Conservation (phyloP, 1,139 yeast genomes). For the Suhomyces bokatorum region DNA sequence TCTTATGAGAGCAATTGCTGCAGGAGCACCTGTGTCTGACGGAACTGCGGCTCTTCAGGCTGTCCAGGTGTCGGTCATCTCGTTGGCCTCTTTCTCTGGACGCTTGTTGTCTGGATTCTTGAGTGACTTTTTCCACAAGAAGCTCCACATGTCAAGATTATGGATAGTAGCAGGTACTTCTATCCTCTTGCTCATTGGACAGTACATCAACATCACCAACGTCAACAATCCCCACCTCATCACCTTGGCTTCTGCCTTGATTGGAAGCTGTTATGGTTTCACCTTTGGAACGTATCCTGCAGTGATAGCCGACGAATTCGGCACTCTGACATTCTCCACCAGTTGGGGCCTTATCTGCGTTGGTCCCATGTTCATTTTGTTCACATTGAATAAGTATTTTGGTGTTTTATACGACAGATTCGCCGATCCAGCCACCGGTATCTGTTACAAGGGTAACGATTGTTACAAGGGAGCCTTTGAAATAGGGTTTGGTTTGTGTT, state of each 20-base stretch:
- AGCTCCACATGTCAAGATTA: slow-evolving; percentile 36
- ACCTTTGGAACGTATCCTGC: slow-evolving; percentile 49
- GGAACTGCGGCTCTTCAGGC: slow-evolving; percentile 43
- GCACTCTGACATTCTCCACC: slow-evolving; percentile 43
- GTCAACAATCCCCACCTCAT: slow-evolving; percentile 29
- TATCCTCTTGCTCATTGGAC: slow-evolving; percentile 32
- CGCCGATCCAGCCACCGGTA: slow-evolving; percentile 32
- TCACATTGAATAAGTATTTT: slow-evolving; percentile 39
- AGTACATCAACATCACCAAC: slow-evolving; percentile 31
- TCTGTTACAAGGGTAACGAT: slow-evolving; percentile 37
- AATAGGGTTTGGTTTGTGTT: slow-evolving; percentile 29
- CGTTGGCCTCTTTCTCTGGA: slow-evolving; percentile 44
- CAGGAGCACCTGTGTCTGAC: slow-evolving; percentile 14
- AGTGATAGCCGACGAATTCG: slow-evolving; percentile 46
- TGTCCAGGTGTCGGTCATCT: slow-evolving; percentile 44
- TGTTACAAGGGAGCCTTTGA: slow-evolving; percentile 40
- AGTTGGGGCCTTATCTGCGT: slow-evolving; percentile 50
- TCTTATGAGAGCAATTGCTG: slow-evolving; percentile 5
- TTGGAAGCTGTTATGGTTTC: slow-evolving; percentile 45
- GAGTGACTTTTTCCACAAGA: slow-evolving; percentile 40
- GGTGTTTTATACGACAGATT: slow-evolving; percentile 41
- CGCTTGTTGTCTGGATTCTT: slow-evolving; percentile 39
- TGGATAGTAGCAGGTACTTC: slow-evolving; percentile 41
- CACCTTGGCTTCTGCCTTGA: slow-evolving; percentile 33
- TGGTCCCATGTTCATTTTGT: slow-evolving; percentile 40